phyloP scores from a whole-genome alignment of 2,329 filamentous ascomycete species.

The Verticillium tricorpus region DNA sequence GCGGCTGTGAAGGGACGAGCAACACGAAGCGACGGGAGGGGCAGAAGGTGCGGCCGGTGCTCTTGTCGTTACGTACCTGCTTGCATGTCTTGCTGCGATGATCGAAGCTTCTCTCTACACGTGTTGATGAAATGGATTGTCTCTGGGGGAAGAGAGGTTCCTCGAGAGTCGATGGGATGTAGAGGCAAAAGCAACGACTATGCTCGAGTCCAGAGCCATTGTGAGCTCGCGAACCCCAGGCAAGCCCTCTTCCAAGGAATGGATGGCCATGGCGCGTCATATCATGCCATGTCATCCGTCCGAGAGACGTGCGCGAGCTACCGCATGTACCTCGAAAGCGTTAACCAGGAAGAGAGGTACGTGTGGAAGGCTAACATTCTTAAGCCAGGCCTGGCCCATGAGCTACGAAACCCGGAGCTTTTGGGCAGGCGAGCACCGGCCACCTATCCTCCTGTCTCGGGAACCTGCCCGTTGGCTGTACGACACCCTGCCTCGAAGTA shows the following conservation, averaged over 20 bases:
- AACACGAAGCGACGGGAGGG: not conserved
- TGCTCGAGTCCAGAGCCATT: not conserved
- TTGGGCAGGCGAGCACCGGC: not conserved
- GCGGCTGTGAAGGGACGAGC: not conserved
- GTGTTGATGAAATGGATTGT: not conserved
- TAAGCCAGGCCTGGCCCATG: not conserved
- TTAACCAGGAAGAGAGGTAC: not conserved
- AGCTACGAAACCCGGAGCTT: not conserved
- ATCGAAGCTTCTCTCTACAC: not conserved
- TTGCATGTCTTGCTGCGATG: not conserved
- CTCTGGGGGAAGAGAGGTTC: not conserved
- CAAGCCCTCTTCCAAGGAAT: not conserved
- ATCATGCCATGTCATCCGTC: not conserved
- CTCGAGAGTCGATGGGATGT: not conserved
- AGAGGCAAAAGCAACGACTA: not conserved
- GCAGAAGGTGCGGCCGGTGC: not conserved
- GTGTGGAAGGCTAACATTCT: not conserved
- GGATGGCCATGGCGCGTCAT: not conserved
- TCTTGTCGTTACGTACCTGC: not conserved
- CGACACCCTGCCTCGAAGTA: conserved; percentile 4
- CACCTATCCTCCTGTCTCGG: not conserved
- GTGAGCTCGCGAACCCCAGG: not conserved
- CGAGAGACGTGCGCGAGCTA: not conserved
- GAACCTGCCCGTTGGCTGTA: conserved; percentile 11
- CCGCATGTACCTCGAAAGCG: not conserved